Base-by-base conservation (phyloP, 495 filamentous ascomycete genomes). In the Elasticomyces elasticus region DNA sequence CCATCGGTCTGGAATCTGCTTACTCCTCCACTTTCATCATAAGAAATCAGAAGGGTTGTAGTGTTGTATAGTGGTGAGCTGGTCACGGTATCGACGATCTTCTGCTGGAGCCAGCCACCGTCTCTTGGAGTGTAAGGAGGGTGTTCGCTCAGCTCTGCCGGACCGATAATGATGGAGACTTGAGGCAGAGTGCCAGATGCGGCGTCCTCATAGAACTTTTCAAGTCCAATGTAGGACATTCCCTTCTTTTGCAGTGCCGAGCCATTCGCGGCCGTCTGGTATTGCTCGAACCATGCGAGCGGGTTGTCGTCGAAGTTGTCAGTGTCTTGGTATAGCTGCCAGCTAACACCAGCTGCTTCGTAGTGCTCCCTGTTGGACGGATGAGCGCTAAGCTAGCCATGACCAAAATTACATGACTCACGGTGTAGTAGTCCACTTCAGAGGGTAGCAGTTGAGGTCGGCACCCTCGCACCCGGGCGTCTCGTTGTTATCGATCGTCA, bases 401-500 rank as follows among this genome's bases (percentile, higher is more conserved):
- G n/a, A n/a, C n/a, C n/a, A n/a, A n/a, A n/a, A n/a, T n/a, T n/a
- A n/a, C n/a, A n/a, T n/a, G n/a, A n/a, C n/a, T n/a, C n/a, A n/a
- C 37, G 70, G 72, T 23, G 72, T 67, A 1, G 76, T 79, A 60
- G 75, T 76, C 76, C 76, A 79, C 24, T 71, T 74, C 5, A 78
- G 64, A 0, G 76, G 76, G 45, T 78, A 78, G 62, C 76, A 79
- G 60, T 73, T 76, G 43, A 74, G 69, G 15, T 66, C 59, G 9
- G 59, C 37, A 12, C 51, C 52, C 27, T 77, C 74, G 49, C 76
- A 78, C 19, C 76, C 75, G 7, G 76, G 76, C 23, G 71, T 72
- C 56, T 78, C 75, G 52, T 77, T 78, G 59, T 79, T 79, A 57
- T 79, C 76, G 51, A 78, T 69, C 42, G 77, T 78, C n/a, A 70